Percentiles rank a stretch among this genome's conserved stretches.
Conservation (phyloP, 768 basidiomycete genomes). For the Hydnomerulius pinastri region DNA sequence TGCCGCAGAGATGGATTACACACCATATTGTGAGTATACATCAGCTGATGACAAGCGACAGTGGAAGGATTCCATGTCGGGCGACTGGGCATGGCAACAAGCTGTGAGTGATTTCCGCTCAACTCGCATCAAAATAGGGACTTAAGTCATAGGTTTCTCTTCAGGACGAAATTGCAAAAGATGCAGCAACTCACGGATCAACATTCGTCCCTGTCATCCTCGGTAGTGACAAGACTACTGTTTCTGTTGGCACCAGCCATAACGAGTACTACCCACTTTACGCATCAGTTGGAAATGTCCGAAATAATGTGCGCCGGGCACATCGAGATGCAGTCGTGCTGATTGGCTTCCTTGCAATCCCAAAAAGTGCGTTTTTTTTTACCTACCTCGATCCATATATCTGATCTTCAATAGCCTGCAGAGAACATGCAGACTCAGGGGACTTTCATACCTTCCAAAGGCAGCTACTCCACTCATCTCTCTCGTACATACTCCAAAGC, state of each 20-base stretch:
- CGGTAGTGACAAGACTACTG: conserved; percentile 13
- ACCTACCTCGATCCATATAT: too few relatives aligned
- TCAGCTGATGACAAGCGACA: conserved; percentile 4
- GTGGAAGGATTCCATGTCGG: conserved; percentile 24
- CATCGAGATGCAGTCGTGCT: conserved; percentile 13
- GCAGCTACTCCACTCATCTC: conserved; percentile 33
- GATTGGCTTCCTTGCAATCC: conserved; percentile 33
- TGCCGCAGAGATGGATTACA: conserved; percentile 19
- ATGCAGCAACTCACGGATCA: conserved; percentile 9
- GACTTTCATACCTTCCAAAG: conserved; percentile 30
- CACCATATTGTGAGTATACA: conserved; percentile 18
- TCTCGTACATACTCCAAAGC: conserved; percentile 24
- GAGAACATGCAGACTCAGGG: conserved; percentile 9
- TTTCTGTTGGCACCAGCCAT: conserved; percentile 11
- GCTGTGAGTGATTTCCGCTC: conserved; percentile 26
- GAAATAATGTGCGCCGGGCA: conserved; percentile 2
- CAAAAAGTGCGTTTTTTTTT: conserved; percentile 25
- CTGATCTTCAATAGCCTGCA: too few relatives aligned
- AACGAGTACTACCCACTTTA: conserved; percentile 14
- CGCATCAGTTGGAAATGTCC: conserved; percentile 9
- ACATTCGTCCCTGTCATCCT: conserved; percentile 12
- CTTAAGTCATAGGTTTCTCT: conserved; percentile 32
- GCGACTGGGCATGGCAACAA: conserved; percentile 30
- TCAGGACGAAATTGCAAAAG: conserved; percentile 13
- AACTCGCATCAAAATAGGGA: not conserved